Conservation (phyloP, 2,329 filamentous ascomycete genomes). For the Ramularia endophylla region DNA sequence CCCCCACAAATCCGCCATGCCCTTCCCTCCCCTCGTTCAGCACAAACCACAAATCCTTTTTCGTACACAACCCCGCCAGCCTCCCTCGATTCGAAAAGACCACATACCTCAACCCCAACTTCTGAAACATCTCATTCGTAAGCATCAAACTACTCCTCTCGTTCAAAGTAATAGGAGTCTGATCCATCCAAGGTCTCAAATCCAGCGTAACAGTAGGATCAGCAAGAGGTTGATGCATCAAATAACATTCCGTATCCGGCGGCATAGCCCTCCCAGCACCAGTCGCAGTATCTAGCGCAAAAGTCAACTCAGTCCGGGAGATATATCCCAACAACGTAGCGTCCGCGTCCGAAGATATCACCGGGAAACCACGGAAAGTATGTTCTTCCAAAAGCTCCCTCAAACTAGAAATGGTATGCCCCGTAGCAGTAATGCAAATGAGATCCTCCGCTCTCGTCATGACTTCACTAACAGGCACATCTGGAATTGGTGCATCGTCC, state of each 20-base stretch:
- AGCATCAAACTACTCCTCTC: conserved; percentile 70
- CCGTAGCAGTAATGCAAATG: conserved; percentile 73
- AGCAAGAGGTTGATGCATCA: conserved; percentile 74
- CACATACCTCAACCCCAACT: conserved; percentile 84
- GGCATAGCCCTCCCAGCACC: conserved; percentile 53
- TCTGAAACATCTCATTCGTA: conserved; percentile 91
- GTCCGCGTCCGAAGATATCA: conserved; percentile 71
- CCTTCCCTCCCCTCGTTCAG: conserved; percentile 63
- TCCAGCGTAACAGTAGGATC: conserved; percentile 76
- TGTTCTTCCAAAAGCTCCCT: conserved; percentile 65
- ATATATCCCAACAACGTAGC: conserved; percentile 88
- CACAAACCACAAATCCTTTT: conserved; percentile 96
- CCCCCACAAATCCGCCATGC: neutral
- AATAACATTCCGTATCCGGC: conserved; percentile 71
- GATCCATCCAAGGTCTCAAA: conserved; percentile 96
- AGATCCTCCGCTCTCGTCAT: conserved; percentile 94
- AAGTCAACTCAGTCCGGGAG: conserved; percentile 80
- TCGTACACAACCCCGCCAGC: conserved; percentile 81
- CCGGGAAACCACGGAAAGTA: conserved; percentile 83
- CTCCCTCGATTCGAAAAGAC: conserved; percentile 77
- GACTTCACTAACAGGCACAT: conserved; percentile 77
- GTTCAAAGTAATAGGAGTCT: conserved; percentile 88
- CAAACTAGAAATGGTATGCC: conserved; percentile 74
- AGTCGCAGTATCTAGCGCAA: conserved; percentile 63
- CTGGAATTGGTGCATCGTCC: conserved; percentile 69